Evolutionary conservation across 139 green algal genomes (phyloP).

Genomic region (Raphidocelis subcapitata): DNA sequence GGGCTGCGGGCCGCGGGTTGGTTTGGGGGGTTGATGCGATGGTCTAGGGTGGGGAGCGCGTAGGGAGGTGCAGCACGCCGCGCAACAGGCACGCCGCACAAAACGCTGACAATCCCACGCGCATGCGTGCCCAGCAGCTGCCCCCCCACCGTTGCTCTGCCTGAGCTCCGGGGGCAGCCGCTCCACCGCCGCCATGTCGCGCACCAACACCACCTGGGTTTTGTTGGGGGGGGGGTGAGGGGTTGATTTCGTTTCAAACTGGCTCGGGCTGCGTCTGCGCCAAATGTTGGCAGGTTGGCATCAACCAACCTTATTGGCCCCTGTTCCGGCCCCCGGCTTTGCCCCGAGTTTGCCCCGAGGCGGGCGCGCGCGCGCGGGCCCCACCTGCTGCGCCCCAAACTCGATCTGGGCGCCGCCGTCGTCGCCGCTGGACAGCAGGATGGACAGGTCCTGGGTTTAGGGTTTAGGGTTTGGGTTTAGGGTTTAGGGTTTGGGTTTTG

Average conservation of each 20-base stretch:
- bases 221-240: neutral
- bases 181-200: constrained; percentile 38
- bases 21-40: no score
- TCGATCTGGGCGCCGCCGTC: constrained; percentile 46
- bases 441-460: constrained; percentile 43
- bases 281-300: neutral
- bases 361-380: neutral
- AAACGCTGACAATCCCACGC: no score
- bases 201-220: constrained; percentile 50
- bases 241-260: neutral
- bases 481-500: no score
- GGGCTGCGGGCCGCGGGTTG: no score
- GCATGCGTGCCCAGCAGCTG: no score
- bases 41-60: no score
- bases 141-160: constrained; percentile 35
- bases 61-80: no score
- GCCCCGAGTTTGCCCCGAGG: neutral
- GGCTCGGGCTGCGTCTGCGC: neutral
- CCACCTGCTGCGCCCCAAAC: constrained; percentile 74
- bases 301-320: neutral
- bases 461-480: no score
- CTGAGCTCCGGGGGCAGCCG: constrained; percentile 37
- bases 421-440: constrained; percentile 52
- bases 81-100: no score
- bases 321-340: neutral